Evolutionary conservation across 2,329 filamentous ascomycete species (phyloP), one percentile per base, ranked within the genome.

Genomic region (Ceratocystis papillata): DNA sequence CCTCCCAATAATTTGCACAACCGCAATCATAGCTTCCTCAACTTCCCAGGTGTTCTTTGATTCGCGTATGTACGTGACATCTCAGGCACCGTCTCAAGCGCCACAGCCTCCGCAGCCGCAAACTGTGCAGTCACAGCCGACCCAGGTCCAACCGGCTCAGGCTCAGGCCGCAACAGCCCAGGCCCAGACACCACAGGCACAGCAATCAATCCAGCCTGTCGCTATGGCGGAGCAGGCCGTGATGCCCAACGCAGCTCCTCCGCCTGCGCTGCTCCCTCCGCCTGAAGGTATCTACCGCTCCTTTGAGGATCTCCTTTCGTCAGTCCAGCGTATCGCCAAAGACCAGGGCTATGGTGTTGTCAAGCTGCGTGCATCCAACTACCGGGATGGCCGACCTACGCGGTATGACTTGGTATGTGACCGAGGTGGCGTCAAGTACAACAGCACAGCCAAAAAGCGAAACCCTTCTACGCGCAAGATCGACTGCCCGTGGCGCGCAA

Each of bases 381-480:
- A 85, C 70, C 82, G 83, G 57, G 83, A 85, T 65, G 80, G 81
- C 68, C 84, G 84, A 70, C 82, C 83, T 0, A 85, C 83, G 22
- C 80, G 83, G 17, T 85, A 84, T 73, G 83, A 85, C 69, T 76
- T 85, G 10, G 83, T 85, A 44, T 85, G 83, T 74, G 83, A 85
- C 69, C 81, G 83, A 50, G 83, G 83, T 65, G 83, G 83, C 68
- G 83, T 85, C 72, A 85, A 85, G 74, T 85, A 85, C 74, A 83
- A 77, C 75, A 85, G 82, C 74, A 85, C 83, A 1, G 83, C 83
- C 6, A 85, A 85, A 77, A 85, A 85, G 76, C 80, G 83, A 66
- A 85, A 83, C 70, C 83, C 83, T 1, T 84, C 81, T 65, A 85
- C 83, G 55, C 81, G 83, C 72, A 85, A 85, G 74, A 81, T 85